These are phyloP conservation scores for Breynia disticha DNA, from an alignment of 441 rosid species.

Conservation along the genomic window DNA sequence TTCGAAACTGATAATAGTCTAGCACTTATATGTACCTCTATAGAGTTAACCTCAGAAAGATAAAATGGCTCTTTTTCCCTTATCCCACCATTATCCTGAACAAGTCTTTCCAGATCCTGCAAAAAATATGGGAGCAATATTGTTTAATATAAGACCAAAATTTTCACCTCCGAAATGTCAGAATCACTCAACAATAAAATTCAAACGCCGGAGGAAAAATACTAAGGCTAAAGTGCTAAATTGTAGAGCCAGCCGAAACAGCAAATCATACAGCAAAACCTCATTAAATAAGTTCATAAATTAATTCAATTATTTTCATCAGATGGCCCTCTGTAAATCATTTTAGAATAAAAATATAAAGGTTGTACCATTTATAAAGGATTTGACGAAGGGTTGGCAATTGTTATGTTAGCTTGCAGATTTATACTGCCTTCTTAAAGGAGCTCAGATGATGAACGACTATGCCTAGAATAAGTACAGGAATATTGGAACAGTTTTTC, in stretches of 20 bases:
- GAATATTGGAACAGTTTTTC: slow-evolving; percentile 2
- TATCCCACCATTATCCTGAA: slow-evolving; percentile 43
- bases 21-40: slow-evolving; percentile 31
- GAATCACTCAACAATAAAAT: not conserved
- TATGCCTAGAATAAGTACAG: not conserved
- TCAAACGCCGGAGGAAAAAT: too few relatives aligned
- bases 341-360: too few relatives aligned
- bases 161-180: not conserved
- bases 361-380: too few relatives aligned
- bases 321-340: not conserved
- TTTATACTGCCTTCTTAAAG: not conserved
- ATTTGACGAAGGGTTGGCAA: too few relatives aligned
- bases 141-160: too few relatives aligned
- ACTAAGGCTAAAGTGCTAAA: too few relatives aligned
- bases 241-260: too few relatives aligned
- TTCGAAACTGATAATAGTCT: not conserved
- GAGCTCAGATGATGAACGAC: not conserved
- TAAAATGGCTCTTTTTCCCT: slow-evolving; percentile 67
- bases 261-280: too few relatives aligned
- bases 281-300: not conserved
- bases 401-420: not conserved
- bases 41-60: slow-evolving; percentile 30
- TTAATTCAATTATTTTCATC: not conserved
- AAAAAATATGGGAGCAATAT: slow-evolving; percentile 7
- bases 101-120: slow-evolving; percentile 67